Conservation (phyloP, 2,329 filamentous ascomycete species). For the Sclerotinia subarctica region DNA sequence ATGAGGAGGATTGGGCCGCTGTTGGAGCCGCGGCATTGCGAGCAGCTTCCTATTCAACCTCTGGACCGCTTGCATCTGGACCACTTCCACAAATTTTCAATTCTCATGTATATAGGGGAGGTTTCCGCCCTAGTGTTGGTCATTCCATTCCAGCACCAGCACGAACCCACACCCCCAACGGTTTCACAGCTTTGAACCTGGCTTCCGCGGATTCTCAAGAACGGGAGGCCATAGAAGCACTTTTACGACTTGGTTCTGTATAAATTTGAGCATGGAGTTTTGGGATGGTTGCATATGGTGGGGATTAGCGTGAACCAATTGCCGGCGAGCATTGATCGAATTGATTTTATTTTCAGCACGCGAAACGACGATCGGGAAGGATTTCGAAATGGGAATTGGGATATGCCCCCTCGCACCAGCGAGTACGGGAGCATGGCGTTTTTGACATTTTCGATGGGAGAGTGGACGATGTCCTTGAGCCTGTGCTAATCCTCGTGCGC, state of each 20-base stretch:
- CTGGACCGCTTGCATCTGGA: constrained; percentile 50
- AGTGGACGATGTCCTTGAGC: constrained; percentile 32
- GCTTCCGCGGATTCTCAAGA: constrained; percentile 64
- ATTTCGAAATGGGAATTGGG: constrained; percentile 24
- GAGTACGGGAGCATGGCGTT: constrained; percentile 32
- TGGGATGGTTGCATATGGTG: constrained; percentile 32
- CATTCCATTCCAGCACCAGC: constrained; percentile 36
- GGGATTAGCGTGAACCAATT: constrained; percentile 35
- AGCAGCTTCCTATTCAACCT: constrained; percentile 59
- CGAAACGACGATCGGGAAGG: constrained; percentile 32
- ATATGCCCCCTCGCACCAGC: constrained; percentile 23
- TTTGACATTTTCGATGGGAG: constrained; percentile 27
- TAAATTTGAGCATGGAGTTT: constrained; percentile 43
- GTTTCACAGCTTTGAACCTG: constrained; percentile 45
- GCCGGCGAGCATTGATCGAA: constrained; percentile 39
- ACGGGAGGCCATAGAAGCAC: constrained; percentile 76
- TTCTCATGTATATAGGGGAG: constrained; percentile 48
- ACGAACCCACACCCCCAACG: constrained; percentile 46
- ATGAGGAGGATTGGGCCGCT: constrained; percentile 93
- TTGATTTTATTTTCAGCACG: constrained; percentile 31
- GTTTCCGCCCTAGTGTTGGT: constrained; percentile 27
- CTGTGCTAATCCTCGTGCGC: constrained; percentile 38
- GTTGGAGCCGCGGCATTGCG: constrained; percentile 84
- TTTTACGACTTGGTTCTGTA: constrained; percentile 77
- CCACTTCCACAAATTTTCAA: constrained; percentile 35